A percentile compares a stretch with the other conserved stretches of the same genome.
phyloP scores from a whole-genome alignment of 495 filamentous ascomycete genomes.

The Pyrenopolyporus hunteri region DNA sequence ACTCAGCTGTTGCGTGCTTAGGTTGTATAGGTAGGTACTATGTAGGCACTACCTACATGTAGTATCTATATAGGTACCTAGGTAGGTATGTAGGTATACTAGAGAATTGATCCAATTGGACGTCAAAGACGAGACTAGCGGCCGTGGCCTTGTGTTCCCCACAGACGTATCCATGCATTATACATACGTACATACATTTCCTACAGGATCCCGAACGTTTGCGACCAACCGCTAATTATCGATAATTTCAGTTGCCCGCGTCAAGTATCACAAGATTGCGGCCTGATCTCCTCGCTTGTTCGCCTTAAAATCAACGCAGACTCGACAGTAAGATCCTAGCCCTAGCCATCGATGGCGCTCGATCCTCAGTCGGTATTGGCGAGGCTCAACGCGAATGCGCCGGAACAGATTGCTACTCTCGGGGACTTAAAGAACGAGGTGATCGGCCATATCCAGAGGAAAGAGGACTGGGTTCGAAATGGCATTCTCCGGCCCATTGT shows the following conservation, averaged over 20 bases:
- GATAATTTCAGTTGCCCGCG: conserved; percentile 1
- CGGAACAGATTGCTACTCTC: conserved; percentile 68
- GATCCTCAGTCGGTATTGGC: conserved; percentile 59
- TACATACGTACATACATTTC: not conserved
- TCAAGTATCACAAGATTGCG: conserved; percentile 1
- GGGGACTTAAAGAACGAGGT: conserved; percentile 83
- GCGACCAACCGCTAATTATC: conserved; percentile 14
- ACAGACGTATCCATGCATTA: not conserved
- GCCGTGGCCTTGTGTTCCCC: too few species aligned
- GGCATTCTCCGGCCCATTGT: conserved; percentile 75
- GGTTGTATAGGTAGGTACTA: too few species aligned
- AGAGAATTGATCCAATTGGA: too few species aligned
- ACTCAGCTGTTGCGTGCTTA: too few species aligned
- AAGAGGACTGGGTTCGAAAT: conserved; percentile 72
- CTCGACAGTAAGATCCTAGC: not conserved
- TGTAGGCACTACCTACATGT: too few species aligned
- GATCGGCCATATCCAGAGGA: conserved; percentile 86
- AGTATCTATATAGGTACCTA: too few species aligned
- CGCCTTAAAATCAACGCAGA: not conserved
- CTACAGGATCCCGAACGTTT: not conserved
- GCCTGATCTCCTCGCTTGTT: not conserved
- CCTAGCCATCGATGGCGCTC: conserved; percentile 34
- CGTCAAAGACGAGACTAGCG: too few species aligned
- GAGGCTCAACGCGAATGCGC: conserved; percentile 66
- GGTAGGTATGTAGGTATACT: too few species aligned